Evolutionary conservation across 345 rosid species (phyloP).

Genomic region (Rhodamnia rubescens): DNA sequence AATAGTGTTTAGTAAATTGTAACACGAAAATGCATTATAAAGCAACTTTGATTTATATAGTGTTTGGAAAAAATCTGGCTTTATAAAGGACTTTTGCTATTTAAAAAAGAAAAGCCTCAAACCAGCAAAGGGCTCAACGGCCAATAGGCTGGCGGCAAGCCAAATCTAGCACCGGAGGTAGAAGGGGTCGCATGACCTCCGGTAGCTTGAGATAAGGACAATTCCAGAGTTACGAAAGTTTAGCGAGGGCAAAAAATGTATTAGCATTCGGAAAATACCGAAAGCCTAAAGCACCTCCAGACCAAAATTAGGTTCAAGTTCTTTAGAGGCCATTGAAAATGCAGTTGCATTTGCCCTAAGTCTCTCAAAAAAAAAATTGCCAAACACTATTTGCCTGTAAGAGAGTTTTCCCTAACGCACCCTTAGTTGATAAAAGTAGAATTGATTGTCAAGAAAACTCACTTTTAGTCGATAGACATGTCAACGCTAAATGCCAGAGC

Average conservation of each 20-base stretch:
- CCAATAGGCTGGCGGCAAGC: neutral
- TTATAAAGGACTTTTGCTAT: too few relatives aligned
- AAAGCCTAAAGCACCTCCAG: neutral
- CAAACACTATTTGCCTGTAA: neutral
- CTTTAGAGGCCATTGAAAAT: too few relatives aligned
- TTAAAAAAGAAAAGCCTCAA: neutral
- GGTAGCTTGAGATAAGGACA: neutral
- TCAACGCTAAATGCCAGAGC: neutral
- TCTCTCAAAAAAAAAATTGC: neutral
- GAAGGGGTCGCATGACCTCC: rapidly evolving
- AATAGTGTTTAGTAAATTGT: neutral
- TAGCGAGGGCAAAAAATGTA: rapidly evolving
- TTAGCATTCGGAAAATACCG: neutral
- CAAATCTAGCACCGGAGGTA: neutral
- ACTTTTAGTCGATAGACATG: neutral
- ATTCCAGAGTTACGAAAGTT: neutral
- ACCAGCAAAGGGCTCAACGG: neutral
- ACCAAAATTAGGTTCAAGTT: too few relatives aligned
- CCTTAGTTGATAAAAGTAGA: too few relatives aligned
- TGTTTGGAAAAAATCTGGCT: neutral
- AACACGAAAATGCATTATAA: neutral
- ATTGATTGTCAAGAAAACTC: neutral
- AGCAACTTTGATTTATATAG: neutral
- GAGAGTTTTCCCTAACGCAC: too few relatives aligned
- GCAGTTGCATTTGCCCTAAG: too few relatives aligned